These are phyloP conservation scores for Friedmanniomyces simplex DNA, from an alignment of 495 filamentous ascomycete genomes.

Conservation along the genomic window DNA sequence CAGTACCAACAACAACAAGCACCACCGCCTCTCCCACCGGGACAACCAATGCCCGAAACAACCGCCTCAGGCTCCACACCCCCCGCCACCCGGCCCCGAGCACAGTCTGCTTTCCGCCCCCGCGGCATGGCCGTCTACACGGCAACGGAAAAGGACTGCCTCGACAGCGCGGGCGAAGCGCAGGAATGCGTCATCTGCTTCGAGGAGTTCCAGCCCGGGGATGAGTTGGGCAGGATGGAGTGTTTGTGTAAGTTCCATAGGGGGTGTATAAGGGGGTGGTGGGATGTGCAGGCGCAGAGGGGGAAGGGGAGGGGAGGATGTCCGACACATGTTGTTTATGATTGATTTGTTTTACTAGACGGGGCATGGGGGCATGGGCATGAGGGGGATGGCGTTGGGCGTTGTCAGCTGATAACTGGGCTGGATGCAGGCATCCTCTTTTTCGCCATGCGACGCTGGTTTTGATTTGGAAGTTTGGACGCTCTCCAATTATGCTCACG, in stretches of 20 bases:
- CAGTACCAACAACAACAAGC: background rate
- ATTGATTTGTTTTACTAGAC: background rate
- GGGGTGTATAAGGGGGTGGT: conserved; percentile 33
- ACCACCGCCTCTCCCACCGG: conserved; percentile 5
- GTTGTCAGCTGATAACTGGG: too few species aligned
- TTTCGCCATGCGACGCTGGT: too few species aligned
- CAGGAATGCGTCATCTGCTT: conserved; percentile 91
- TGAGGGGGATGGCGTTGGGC: too few species aligned
- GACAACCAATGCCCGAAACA: background rate
- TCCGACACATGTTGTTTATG: conserved; percentile 32
- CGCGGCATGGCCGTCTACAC: conserved; percentile 47
- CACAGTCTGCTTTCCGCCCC: conserved; percentile 16
- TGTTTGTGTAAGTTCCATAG: conserved; percentile 91
- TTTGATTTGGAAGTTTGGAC: too few species aligned
- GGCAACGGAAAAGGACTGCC: conserved; percentile 87
- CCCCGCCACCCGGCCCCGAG: conserved; percentile 9
- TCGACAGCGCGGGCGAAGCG: conserved; percentile 48
- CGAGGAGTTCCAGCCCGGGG: conserved; percentile 85
- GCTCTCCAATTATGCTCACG: too few species aligned
- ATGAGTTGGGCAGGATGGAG: conserved; percentile 72
- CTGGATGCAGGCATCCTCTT: too few species aligned
- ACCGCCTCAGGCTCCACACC: background rate
- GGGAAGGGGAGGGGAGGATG: conserved; percentile 33
- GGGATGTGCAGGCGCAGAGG: conserved; percentile 23
- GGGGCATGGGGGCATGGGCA: too few species aligned